phyloP scores from a whole-genome alignment of 2,329 filamentous ascomycete species.

The Orbilia oligospora region DNA sequence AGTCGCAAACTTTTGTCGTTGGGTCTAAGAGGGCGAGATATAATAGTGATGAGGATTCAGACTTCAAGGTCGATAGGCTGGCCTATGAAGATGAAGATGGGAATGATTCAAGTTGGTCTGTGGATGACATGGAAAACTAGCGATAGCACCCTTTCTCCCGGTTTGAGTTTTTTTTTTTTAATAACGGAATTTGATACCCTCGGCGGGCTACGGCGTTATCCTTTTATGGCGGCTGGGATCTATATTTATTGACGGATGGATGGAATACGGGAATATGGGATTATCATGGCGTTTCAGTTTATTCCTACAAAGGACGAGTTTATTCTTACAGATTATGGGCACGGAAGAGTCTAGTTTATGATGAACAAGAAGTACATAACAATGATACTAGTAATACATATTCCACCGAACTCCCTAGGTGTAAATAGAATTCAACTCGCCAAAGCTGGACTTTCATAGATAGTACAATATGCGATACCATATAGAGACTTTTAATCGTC shows the following conservation, averaged over 20 bases:
- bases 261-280: neutral
- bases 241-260: neutral
- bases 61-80: slow-evolving; percentile 53
- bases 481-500: neutral
- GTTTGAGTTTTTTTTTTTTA: slow-evolving; percentile 17
- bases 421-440: slow-evolving; percentile 36
- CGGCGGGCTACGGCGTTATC: slow-evolving; percentile 12
- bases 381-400: slow-evolving; percentile 55
- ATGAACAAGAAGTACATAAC: slow-evolving; percentile 34
- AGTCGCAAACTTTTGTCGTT: slow-evolving; percentile 42
- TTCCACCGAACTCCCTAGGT: slow-evolving; percentile 44
- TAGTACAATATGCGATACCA: neutral
- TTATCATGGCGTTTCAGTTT: neutral
- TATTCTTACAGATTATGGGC: neutral
- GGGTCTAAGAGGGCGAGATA: slow-evolving; percentile 42
- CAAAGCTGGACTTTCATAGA: slow-evolving; percentile 39
- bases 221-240: neutral
- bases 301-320: neutral
- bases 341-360: slow-evolving; percentile 22
- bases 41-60: slow-evolving; percentile 49
- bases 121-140: slow-evolving; percentile 38
- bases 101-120: slow-evolving; percentile 56
- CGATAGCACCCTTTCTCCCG: neutral
- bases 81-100: slow-evolving; percentile 55
- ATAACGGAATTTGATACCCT: slow-evolving; percentile 31